Evolutionary conservation across 2,329 filamentous ascomycete species (phyloP), one percentile per base, ranked within the genome.

Genomic region (Ceratocystis huliohia): DNA sequence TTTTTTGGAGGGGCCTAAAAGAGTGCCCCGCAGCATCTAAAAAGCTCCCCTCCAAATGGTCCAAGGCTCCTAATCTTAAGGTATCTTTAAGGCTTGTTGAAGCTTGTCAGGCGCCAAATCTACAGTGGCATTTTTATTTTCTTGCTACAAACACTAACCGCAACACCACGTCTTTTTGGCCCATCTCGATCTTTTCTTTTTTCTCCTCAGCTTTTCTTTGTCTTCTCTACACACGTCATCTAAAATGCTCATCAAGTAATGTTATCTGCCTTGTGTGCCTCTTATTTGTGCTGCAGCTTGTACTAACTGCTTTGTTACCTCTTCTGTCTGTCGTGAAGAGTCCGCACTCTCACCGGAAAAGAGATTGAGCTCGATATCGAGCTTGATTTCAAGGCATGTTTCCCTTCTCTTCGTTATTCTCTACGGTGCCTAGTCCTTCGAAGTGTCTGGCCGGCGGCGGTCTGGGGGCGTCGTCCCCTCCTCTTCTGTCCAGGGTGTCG

Each of bases 301-400:
- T 20, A 22, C 48, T 59, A 44, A 13, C 62, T 46, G 37, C 25
- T 46, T 28, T 5, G 20, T 48, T 45, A 22, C 37, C 17, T 20
- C 15, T 37, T 17, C 50, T 48, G 44, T 17, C 50, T 48, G 30
- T 22, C 44, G 22, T 25, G 53, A 56, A 99, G 93, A 82, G 93
- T 99, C 75, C 89, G 94, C 75, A 99, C 94, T 69, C 86, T 99
- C 70, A 97, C 94, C 70, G 94, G 94, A 74, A 97, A 97, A 82
- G 91, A 99, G 80, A 97, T 97, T 76, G 93, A 97, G 82, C 86
- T 99, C 73, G 92, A 97, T 74, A 96, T 99, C 75, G 94, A 97
- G 81, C 82, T 85, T 65, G 87, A 91, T 74, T 96, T 96, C 83
- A 96, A 92, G 84, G 92, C 95, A 78, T 72, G 74, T 64, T n/a